A percentile compares a stretch with the other conserved stretches of the same genome.
Evolutionary conservation across 345 rosid species (phyloP).

Genomic region (Sonneratia caseolaris): DNA sequence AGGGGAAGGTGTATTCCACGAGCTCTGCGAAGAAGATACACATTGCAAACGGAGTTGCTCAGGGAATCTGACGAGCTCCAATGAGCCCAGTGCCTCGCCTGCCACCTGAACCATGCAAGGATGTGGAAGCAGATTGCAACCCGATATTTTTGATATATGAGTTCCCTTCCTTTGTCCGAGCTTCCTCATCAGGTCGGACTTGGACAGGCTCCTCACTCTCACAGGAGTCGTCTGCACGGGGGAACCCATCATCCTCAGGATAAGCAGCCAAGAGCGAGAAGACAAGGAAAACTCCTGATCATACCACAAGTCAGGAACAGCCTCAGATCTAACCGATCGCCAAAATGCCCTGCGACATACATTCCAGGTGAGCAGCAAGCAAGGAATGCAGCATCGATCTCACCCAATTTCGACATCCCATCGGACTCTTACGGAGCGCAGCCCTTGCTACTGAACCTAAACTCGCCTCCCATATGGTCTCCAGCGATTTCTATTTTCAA

Average conservation of each 20-base stretch:
- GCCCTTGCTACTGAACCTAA: slow-evolving; percentile 22
- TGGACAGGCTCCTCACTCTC: background rate
- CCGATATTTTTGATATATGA: slow-evolving; percentile 6
- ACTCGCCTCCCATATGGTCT: background rate
- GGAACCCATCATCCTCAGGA: slow-evolving; percentile 86
- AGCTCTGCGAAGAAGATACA: slow-evolving; percentile 89
- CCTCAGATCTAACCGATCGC: slow-evolving; percentile 76
- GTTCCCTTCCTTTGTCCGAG: slow-evolving; percentile 4
- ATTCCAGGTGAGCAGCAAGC: slow-evolving; percentile 85
- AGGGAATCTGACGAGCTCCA: slow-evolving; percentile 83
- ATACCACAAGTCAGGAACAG: slow-evolving; percentile 75
- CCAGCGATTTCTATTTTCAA: slow-evolving; percentile 18
- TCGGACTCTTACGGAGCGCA: slow-evolving; percentile 70
- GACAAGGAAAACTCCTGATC: slow-evolving; percentile 71
- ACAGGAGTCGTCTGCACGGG: slow-evolving; percentile 22
- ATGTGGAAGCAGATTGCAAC: background rate
- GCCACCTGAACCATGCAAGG: slow-evolving; percentile 25
- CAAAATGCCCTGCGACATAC: slow-evolving; percentile 90
- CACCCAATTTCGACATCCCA: slow-evolving; percentile 37
- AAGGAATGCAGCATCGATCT: slow-evolving; percentile 4
- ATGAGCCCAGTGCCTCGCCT: slow-evolving; percentile 67
- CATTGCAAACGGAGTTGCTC: slow-evolving; percentile 79
- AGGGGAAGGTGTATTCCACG: slow-evolving; percentile 87
- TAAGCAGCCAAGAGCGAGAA: slow-evolving; percentile 75
- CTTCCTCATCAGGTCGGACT: slow-evolving; percentile 27